Conservation (phyloP, 768 basidiomycete genomes). For the Tulasnella sp. region DNA sequence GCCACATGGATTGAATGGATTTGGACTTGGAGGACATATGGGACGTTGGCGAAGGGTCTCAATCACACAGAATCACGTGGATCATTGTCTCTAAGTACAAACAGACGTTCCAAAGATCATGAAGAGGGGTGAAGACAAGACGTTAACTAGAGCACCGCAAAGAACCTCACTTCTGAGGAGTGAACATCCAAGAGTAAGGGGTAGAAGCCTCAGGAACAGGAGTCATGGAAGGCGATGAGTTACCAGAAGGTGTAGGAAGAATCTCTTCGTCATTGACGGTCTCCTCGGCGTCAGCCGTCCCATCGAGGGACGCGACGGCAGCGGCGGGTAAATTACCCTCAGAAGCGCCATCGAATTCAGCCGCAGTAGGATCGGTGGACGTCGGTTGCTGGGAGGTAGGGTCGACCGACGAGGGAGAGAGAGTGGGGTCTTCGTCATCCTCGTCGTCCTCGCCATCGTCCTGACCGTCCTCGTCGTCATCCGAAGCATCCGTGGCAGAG, state of each 20-base stretch:
- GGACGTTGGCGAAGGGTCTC: neutral
- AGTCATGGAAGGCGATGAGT: slow-evolving; percentile 6
- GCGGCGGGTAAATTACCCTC: neutral
- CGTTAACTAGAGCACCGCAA: neutral
- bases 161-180: neutral
- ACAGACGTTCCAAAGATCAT: neutral
- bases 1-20: no score
- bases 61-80: no score
- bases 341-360: neutral
- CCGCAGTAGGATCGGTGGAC: neutral
- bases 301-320: neutral
- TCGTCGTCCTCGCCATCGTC: neutral
- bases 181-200: slow-evolving; percentile 13
- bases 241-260: neutral
- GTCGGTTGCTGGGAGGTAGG: neutral
- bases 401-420: neutral
- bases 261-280: neutral
- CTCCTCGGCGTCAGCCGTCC: neutral
- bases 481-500: neutral
- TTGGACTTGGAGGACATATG: no score
- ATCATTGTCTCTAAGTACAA: neutral
- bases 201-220: slow-evolving; percentile 1
- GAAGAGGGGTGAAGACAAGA: neutral
- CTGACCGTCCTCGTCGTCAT: neutral
- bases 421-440: no score